A percentile compares a stretch with the other conserved stretches of the same genome.
These are phyloP conservation scores for Allium fistulosum DNA, from an alignment of 106 monocot species.

Conservation along the genomic window DNA sequence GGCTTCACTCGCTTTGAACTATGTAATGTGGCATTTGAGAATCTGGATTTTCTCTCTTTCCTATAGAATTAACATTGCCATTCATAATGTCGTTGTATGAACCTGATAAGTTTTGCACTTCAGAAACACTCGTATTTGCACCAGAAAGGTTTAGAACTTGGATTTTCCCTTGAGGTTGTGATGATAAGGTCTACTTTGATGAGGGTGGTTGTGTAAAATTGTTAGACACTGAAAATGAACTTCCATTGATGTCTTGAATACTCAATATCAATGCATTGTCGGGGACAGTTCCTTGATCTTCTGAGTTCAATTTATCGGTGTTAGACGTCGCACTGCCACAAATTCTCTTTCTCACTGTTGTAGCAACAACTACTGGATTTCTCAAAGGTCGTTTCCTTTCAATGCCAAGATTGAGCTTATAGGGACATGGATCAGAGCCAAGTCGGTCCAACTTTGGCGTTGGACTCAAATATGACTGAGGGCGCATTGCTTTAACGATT, in stretches of 20 bases:
- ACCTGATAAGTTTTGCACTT: slow-evolving; percentile 33
- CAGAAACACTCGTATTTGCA: slow-evolving; percentile 21
- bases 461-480: slow-evolving; percentile 68
- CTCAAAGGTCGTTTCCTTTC: slow-evolving; percentile 47
- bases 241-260: slow-evolving; percentile 17
- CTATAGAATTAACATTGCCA: slow-evolving; percentile 17
- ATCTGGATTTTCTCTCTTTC: slow-evolving; percentile 59
- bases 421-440: slow-evolving; percentile 30
- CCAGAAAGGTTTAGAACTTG: slow-evolving; percentile 23
- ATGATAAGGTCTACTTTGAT: slow-evolving; percentile 26
- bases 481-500: slow-evolving; percentile 71
- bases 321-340: slow-evolving; percentile 47
- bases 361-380: slow-evolving; percentile 37
- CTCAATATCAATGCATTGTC: slow-evolving; percentile 28
- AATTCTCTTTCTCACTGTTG: slow-evolving; percentile 62
- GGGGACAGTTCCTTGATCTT: slow-evolving; percentile 17
- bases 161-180: slow-evolving; percentile 27
- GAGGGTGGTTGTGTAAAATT: slow-evolving; percentile 28
- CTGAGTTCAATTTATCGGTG: slow-evolving; percentile 19
- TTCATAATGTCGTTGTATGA: slow-evolving; percentile 28
- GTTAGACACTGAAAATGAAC: slow-evolving; percentile 17
- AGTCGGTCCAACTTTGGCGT: slow-evolving; percentile 70
- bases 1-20: slow-evolving; percentile 45
- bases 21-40: slow-evolving; percentile 19
- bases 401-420: slow-evolving; percentile 71